phyloP scores from a whole-genome alignment of 83 land plant genomes.

The Diphasiastrum complanatum region DNA sequence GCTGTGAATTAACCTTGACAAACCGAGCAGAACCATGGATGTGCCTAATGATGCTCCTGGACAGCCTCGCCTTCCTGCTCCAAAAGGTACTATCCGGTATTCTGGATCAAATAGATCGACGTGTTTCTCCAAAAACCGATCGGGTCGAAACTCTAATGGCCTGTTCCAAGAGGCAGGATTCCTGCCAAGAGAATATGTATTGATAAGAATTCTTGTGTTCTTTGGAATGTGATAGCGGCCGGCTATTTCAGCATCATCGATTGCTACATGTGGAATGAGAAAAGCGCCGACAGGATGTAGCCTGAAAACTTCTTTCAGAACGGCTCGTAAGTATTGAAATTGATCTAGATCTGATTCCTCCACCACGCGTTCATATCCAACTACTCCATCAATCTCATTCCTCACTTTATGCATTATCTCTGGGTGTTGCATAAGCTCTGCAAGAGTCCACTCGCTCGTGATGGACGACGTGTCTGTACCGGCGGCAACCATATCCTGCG shows the following conservation, averaged over 20 bases:
- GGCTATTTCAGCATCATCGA: neutral
- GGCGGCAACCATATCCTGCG: conserved; percentile 29
- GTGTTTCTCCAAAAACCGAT: neutral
- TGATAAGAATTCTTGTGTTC: neutral
- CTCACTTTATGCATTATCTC: neutral
- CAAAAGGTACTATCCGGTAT: neutral
- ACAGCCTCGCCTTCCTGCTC: too few species aligned
- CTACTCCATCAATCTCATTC: neutral
- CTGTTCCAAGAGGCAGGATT: neutral
- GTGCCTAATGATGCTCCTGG: neutral
- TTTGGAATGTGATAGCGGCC: conserved; percentile 4
- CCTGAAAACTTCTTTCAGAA: too few species aligned
- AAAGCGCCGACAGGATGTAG: conserved; percentile 6
- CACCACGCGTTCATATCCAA: neutral
- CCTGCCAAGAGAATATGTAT: neutral
- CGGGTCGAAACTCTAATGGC: neutral
- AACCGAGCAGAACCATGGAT: conserved; percentile 1
- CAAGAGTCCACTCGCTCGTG: too few species aligned
- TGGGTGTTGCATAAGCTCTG: too few species aligned
- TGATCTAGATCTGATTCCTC: neutral
- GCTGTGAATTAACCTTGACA: conserved; percentile 4
- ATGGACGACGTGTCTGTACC: conserved; percentile 28
- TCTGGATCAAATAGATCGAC: neutral
- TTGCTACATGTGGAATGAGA: conserved; percentile 12
- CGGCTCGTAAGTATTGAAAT: too few species aligned